These are phyloP conservation scores for Artemisia argyi DNA, from an alignment of 129 eudicot genomes.

Conservation along the genomic window DNA sequence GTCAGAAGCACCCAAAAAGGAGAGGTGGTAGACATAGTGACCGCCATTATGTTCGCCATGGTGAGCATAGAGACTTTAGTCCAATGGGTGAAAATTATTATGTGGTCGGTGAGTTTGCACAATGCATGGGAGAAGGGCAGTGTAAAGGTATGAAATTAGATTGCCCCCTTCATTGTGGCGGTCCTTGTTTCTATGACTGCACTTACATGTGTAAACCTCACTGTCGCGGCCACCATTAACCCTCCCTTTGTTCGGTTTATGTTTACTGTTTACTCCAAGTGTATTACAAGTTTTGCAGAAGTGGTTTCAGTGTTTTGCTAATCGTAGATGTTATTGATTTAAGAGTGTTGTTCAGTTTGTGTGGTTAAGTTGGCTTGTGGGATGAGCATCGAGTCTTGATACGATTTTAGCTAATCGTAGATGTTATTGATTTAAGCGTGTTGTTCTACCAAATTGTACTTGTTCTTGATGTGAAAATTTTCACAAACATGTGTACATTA, in stretches of 20 bases:
- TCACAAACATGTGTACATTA: too few species aligned
- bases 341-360: background rate
- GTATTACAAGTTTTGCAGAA: slow-evolving; percentile 9
- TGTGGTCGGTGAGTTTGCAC: slow-evolving; percentile 54
- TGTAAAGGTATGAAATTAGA: slow-evolving; percentile 54
- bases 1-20: slow-evolving; percentile 29
- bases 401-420: slow-evolving; percentile 13
- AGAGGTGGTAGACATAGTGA: slow-evolving; percentile 4
- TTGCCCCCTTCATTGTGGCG: slow-evolving; percentile 68
- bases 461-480: background rate
- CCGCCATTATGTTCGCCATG: slow-evolving; percentile 12
- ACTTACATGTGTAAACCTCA: slow-evolving; percentile 61
- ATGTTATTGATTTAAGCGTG: slow-evolving; percentile 9
- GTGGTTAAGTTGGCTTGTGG: slow-evolving; percentile 19
- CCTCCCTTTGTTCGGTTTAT: background rate
- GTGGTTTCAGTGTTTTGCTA: slow-evolving; percentile 4
- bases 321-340: too few species aligned
- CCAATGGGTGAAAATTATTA: slow-evolving; percentile 39
- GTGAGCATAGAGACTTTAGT: slow-evolving; percentile 30
- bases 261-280: background rate
- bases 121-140: slow-evolving; percentile 58
- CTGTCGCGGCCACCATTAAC: slow-evolving; percentile 25
- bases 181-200: slow-evolving; percentile 65
- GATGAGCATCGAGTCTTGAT: background rate
- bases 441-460: background rate